phyloP scores from a whole-genome alignment of 164 flowering plant genomes.

The Paratinospora sagittata region DNA sequence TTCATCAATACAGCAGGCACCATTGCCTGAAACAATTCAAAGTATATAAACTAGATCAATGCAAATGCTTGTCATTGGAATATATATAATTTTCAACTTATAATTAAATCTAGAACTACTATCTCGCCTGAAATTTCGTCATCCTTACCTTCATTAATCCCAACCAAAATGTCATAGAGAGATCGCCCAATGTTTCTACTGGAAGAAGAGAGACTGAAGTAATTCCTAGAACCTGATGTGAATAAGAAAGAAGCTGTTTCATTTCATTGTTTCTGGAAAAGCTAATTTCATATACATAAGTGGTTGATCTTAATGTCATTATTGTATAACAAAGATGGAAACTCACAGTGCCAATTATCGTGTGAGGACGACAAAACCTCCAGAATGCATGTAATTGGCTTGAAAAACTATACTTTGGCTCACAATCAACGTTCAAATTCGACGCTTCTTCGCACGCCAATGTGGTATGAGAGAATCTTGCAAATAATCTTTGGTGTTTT shows the following conservation, averaged over 20 bases:
- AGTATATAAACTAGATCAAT: background rate
- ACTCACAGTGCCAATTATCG: too few species aligned
- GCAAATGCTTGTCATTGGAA: background rate
- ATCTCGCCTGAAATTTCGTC: too few species aligned
- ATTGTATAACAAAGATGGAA: too few species aligned
- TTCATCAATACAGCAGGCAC: slow-evolving; percentile 38
- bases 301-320: too few species aligned
- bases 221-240: slow-evolving; percentile 28
- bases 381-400: too few species aligned
- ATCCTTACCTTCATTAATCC: slow-evolving; percentile 32
- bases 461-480: background rate
- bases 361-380: too few species aligned
- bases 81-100: background rate
- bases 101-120: background rate
- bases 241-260: background rate
- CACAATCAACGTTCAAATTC: slow-evolving; percentile 12
- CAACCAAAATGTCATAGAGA: slow-evolving; percentile 21
- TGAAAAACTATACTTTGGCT: background rate
- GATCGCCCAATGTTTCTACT: slow-evolving; percentile 20
- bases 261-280: background rate
- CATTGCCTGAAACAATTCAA: slow-evolving; percentile 29
- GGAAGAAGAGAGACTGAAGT: slow-evolving; percentile 41
- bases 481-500: background rate
- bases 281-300: too few species aligned
- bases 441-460: slow-evolving; percentile 13